Evolutionary conservation across 73 alveolate species (phyloP).

Genomic region (Breviolum minutum): DNA sequence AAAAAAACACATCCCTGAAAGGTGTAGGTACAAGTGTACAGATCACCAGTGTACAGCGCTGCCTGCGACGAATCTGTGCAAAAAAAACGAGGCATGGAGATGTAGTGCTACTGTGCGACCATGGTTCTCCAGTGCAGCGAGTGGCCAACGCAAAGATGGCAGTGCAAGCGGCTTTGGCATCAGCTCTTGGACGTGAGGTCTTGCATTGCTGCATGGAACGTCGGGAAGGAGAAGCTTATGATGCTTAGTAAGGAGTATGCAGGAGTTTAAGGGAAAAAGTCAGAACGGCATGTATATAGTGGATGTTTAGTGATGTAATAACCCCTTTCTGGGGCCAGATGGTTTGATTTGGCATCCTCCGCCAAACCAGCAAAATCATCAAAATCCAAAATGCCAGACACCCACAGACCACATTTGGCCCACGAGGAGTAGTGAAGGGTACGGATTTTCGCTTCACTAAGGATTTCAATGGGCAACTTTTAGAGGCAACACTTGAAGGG

Average conservation of each 20-base stretch:
- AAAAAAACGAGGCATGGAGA: not conserved
- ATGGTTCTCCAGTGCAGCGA: constrained; percentile 65
- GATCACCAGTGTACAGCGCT: not conserved
- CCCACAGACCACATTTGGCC: not conserved
- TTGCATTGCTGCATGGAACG: constrained; percentile 87
- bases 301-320: not conserved
- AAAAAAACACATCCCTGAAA: too few relatives aligned
- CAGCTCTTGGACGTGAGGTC: constrained; percentile 27
- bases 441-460: too few relatives aligned
- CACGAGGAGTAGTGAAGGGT: too few relatives aligned
- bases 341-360: too few relatives aligned
- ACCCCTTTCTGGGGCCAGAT: not conserved
- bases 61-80: not conserved
- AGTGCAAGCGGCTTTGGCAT: constrained; percentile 33
- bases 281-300: not conserved
- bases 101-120: constrained; percentile 65
- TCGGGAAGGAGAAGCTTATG: constrained; percentile 75
- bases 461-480: constrained; percentile 76
- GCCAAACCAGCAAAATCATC: too few relatives aligned
- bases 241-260: not conserved
- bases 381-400: not conserved
- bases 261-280: not conserved
- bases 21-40: too few relatives aligned
- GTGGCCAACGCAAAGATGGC: constrained; percentile 85
- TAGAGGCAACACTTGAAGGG: constrained; percentile 36